These are phyloP conservation scores for Teratosphaeria destructans DNA, from an alignment of 2,329 filamentous ascomycete genomes.

Conservation along the genomic window DNA sequence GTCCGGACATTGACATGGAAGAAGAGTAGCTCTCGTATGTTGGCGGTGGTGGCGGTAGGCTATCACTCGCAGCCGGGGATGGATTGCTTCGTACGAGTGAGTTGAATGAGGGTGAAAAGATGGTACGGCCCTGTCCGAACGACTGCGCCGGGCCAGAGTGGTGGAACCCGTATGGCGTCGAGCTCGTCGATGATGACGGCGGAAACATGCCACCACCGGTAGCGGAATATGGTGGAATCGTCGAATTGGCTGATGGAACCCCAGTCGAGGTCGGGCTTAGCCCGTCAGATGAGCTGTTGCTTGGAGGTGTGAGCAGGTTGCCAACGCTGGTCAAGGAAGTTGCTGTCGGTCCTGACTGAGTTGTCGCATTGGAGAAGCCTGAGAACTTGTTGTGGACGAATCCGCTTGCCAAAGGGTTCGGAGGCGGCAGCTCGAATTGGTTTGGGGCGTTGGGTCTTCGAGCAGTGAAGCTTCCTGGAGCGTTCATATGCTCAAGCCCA, in stretches of 20 bases:
- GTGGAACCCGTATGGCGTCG: slow-evolving; percentile 44
- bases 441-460: slow-evolving; percentile 59
- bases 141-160: slow-evolving; percentile 37
- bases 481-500: slow-evolving; percentile 50
- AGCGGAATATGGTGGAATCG: slow-evolving; percentile 48
- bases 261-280: slow-evolving; percentile 50
- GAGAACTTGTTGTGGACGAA: slow-evolving; percentile 43
- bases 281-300: slow-evolving; percentile 49
- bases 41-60: slow-evolving; percentile 50
- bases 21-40: slow-evolving; percentile 51
- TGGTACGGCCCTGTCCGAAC: slow-evolving; percentile 39
- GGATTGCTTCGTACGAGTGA: slow-evolving; percentile 44
- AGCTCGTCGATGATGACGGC: slow-evolving; percentile 44
- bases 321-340: slow-evolving; percentile 41
- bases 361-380: slow-evolving; percentile 26
- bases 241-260: slow-evolving; percentile 50
- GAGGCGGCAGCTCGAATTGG: slow-evolving; percentile 60
- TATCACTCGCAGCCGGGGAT: slow-evolving; percentile 52
- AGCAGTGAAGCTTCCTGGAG: slow-evolving; percentile 57
- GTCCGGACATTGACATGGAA: slow-evolving; percentile 45
- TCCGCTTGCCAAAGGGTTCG: slow-evolving; percentile 37
- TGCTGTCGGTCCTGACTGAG: slow-evolving; percentile 36
- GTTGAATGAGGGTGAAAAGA: slow-evolving; percentile 49
- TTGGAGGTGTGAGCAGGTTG: slow-evolving; percentile 53
- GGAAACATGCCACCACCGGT: slow-evolving; percentile 52